A percentile compares a stretch with the other conserved stretches of the same genome.
phyloP scores from a whole-genome alignment of 139 green algal species.

The Tetradesmus lagerheimii region DNA sequence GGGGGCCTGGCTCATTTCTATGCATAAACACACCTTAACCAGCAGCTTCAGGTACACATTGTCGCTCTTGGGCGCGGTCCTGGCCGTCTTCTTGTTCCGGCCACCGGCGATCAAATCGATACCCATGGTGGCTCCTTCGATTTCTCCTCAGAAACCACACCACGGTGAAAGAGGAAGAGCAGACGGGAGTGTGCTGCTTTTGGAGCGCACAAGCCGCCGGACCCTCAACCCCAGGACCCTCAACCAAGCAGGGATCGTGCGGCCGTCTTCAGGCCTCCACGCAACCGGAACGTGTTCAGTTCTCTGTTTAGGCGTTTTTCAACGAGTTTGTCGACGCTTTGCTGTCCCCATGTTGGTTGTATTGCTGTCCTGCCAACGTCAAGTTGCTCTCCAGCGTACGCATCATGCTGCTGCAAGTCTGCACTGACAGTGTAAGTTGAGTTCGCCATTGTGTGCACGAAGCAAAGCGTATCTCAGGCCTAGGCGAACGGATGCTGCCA shows the following conservation, averaged over 20 bases:
- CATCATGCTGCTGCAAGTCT: not conserved
- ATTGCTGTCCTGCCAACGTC: not conserved
- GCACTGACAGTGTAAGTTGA: not conserved
- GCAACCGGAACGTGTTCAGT: too few species aligned
- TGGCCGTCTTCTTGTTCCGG: constrained; percentile 92
- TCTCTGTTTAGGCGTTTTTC: not conserved
- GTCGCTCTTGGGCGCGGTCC: constrained; percentile 95
- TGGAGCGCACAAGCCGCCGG: not conserved
- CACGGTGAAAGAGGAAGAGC: constrained; percentile 19
- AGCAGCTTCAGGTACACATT: constrained; percentile 99
- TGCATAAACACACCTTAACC: constrained; percentile 91
- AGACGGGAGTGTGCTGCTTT: not conserved
- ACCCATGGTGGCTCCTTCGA: constrained; percentile 68
- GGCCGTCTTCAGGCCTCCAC: not conserved
- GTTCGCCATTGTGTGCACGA: not conserved
- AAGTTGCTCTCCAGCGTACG: not conserved
- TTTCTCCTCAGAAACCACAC: constrained; percentile 13
- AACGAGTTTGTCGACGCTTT: not conserved
- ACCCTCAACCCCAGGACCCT: constrained; percentile 5
- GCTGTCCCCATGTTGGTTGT: not conserved
- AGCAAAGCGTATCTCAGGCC: too few species aligned
- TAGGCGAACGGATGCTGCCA: not conserved
- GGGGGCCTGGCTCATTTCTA: not conserved
- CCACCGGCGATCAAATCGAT: constrained; percentile 98
- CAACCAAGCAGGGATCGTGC: not conserved